These are phyloP conservation scores for Apiotrichum brassicae DNA, from an alignment of 1,284 basidiomycete species.

Conservation along the genomic window DNA sequence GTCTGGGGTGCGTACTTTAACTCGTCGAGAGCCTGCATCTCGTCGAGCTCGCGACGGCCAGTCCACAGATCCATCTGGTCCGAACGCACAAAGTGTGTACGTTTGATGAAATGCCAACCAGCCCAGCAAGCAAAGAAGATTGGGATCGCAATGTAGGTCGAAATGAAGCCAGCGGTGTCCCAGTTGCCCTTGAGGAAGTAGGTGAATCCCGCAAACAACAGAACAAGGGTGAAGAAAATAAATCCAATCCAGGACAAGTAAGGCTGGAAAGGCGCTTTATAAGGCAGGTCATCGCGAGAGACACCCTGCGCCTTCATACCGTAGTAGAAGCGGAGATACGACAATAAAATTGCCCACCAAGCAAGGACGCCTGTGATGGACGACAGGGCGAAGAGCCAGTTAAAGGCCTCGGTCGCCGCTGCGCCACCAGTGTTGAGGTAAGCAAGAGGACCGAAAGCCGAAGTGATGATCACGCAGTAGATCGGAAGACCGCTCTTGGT, in stretches of 20 bases:
- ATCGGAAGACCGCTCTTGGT: conserved; percentile 66
- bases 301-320: conserved; percentile 61
- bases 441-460: conserved; percentile 61
- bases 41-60: too few relatives aligned
- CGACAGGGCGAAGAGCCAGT: conserved; percentile 54
- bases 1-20: too few relatives aligned
- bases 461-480: conserved; percentile 58
- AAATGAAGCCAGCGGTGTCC: conserved; percentile 39
- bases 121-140: conserved; percentile 51
- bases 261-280: conserved; percentile 52
- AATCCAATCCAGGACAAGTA: conserved; percentile 49
- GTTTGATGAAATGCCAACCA: conserved; percentile 56
- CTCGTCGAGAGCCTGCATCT: too few relatives aligned
- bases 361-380: conserved; percentile 58
- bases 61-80: too few relatives aligned
- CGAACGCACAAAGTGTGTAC: conserved; percentile 51
- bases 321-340: conserved; percentile 67
- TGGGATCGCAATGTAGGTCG: conserved; percentile 44
- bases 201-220: conserved; percentile 42
- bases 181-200: conserved; percentile 60
- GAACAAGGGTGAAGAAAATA: conserved; percentile 53
- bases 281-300: conserved; percentile 59
- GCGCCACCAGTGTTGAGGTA: conserved; percentile 50
- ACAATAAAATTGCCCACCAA: conserved; percentile 63
- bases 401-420: conserved; percentile 60